Evolutionary conservation across 2,329 filamentous ascomycete species (phyloP).

Genomic region (Botrytis squamosa): DNA sequence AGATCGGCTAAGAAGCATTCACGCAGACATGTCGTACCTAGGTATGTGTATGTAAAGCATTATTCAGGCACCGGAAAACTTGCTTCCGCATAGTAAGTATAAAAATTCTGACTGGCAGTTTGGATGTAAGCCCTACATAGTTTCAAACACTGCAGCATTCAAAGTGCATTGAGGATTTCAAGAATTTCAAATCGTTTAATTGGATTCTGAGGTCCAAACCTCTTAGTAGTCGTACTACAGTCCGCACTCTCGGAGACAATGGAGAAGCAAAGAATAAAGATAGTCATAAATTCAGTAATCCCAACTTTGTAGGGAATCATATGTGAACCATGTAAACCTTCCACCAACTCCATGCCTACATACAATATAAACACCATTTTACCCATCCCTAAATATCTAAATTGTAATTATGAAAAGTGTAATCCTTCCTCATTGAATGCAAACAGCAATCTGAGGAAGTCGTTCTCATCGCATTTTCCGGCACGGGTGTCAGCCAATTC

Average conservation of each 20-base stretch:
- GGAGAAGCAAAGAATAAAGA: not conserved
- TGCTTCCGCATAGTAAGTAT: not conserved
- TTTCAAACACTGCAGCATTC: not conserved
- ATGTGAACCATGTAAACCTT: not conserved
- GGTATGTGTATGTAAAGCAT: no score
- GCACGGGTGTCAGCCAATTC: slow-evolving; percentile 77
- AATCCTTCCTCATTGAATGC: slow-evolving; percentile 91
- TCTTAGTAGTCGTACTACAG: not conserved
- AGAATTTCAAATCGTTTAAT: not conserved
- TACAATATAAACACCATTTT: slow-evolving; percentile 22
- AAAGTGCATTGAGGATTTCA: not conserved
- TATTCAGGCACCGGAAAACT: not conserved
- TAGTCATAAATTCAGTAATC: slow-evolving; percentile 1
- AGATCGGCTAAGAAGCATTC: not conserved
- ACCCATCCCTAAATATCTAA: slow-evolving; percentile 14
- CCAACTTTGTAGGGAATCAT: not conserved
- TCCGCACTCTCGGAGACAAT: not conserved
- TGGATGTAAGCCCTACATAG: not conserved
- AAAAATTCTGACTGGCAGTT: not conserved
- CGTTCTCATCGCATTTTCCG: slow-evolving; percentile 86
- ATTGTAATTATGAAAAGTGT: slow-evolving; percentile 60
- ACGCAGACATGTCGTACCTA: not conserved
- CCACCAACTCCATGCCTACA: slow-evolving; percentile 31
- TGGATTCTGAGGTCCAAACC: not conserved
- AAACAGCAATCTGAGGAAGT: slow-evolving; percentile 77